Evolutionary conservation across 2,329 filamentous ascomycete genomes (phyloP).

Genomic region (Pseudopithomyces maydicus): DNA sequence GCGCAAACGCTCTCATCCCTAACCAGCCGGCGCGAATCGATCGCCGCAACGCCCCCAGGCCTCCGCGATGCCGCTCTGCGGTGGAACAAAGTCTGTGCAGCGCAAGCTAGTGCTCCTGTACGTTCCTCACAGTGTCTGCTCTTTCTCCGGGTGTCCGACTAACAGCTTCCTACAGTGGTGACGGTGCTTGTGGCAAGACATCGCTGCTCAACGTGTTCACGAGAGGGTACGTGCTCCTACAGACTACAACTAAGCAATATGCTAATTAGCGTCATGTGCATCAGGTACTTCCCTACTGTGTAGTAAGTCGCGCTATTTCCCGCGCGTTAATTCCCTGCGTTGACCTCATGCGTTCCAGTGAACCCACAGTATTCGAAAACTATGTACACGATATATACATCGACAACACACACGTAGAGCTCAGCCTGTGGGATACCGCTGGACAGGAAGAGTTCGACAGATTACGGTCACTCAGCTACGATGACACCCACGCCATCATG

Average conservation of each 20-base stretch:
- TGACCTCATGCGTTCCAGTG: slow-evolving; percentile 53
- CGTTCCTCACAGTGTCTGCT: slow-evolving; percentile 44
- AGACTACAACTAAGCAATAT: background rate
- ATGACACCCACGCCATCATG: slow-evolving; percentile 98
- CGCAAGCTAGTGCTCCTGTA: slow-evolving; percentile 95
- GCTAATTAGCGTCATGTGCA: slow-evolving; percentile 20
- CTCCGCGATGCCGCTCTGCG: slow-evolving; percentile 53
- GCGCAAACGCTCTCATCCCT: slow-evolving; percentile 32
- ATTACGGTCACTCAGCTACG: slow-evolving; percentile 92
- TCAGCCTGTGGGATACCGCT: slow-evolving; percentile 97
- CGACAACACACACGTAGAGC: slow-evolving; percentile 93
- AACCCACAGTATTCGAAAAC: slow-evolving; percentile 98
- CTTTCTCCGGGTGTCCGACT: slow-evolving; percentile 20
- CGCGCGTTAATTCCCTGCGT: slow-evolving; percentile 12
- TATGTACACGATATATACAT: slow-evolving; percentile 99
- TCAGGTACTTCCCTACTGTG: slow-evolving; percentile 92
- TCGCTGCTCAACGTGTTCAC: slow-evolving; percentile 98
- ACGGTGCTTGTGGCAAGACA: slow-evolving; percentile 96
- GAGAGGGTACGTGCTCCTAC: slow-evolving; percentile 71
- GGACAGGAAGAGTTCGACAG: slow-evolving; percentile 99
- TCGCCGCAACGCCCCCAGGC: slow-evolving; percentile 22
- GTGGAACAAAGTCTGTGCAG: slow-evolving; percentile 75
- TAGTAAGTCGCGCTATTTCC: slow-evolving; percentile 63
- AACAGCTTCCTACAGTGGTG: slow-evolving; percentile 66
- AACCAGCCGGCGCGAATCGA: slow-evolving; percentile 28